Percentiles rank a stretch among this genome's conserved stretches.
phyloP scores from a whole-genome alignment of 495 filamentous ascomycete species.

The Aspergillus taichungensis region DNA sequence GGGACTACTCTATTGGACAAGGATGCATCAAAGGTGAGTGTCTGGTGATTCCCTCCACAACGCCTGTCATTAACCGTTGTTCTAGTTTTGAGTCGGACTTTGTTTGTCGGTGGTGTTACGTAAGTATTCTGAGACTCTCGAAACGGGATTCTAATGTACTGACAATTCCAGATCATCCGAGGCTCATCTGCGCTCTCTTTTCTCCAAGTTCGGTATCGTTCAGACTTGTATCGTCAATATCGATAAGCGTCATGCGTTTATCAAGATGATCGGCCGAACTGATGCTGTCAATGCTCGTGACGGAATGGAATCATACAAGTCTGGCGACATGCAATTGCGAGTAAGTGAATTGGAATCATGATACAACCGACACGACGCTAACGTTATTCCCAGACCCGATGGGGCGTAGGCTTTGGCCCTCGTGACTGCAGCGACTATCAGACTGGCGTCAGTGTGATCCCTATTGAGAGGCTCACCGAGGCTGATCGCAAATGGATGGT shows the following conservation, averaged over 20 bases:
- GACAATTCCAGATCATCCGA: constrained; percentile 56
- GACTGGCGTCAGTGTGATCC: constrained; percentile 87
- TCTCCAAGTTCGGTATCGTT: constrained; percentile 71
- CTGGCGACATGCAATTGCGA: constrained; percentile 64
- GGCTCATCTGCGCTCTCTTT: constrained; percentile 66
- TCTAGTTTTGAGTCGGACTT: constrained; percentile 79
- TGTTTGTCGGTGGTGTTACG: constrained; percentile 95
- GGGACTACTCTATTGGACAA: constrained; percentile 62
- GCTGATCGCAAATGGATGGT: constrained; percentile 97
- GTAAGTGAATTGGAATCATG: constrained; percentile 41
- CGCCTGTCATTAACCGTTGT: constrained; percentile 12
- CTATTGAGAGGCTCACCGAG: constrained; percentile 83
- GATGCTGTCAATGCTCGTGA: constrained; percentile 79
- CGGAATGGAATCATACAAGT: constrained; percentile 78
- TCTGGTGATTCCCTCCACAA: no score
- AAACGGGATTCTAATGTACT: background rate
- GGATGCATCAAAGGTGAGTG: constrained; percentile 74
- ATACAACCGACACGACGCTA: constrained; percentile 7
- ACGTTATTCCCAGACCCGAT: constrained; percentile 60
- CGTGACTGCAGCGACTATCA: constrained; percentile 96
- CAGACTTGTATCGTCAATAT: constrained; percentile 97
- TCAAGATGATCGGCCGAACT: constrained; percentile 88
- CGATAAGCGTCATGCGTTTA: constrained; percentile 96
- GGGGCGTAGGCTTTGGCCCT: constrained; percentile 96
- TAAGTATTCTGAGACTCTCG: constrained; percentile 38